Conservation (phyloP, 2,329 filamentous ascomycete genomes). For the Paramyrothecium sp. region DNA sequence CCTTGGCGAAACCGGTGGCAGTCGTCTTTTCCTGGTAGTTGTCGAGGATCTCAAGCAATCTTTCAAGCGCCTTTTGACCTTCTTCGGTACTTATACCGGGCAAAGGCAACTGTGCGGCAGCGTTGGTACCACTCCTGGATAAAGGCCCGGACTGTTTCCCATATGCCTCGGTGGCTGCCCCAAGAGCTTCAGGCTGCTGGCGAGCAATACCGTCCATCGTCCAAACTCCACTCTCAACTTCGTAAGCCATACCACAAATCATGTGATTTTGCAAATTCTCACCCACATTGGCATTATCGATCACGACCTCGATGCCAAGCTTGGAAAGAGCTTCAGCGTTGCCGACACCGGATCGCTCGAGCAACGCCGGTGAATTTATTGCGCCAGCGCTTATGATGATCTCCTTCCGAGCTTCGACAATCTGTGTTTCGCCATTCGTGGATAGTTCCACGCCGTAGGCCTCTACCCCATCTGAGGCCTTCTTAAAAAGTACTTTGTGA, state of each 20-base stretch:
- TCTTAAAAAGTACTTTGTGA: background rate
- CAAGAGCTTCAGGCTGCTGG: background rate
- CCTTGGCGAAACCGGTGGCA: background rate
- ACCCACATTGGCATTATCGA: background rate
- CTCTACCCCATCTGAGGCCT: background rate
- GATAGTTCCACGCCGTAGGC: background rate
- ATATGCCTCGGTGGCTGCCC: background rate
- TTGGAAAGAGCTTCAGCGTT: background rate
- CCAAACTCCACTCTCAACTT: background rate
- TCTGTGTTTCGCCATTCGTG: background rate
- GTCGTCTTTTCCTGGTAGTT: background rate
- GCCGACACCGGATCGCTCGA: background rate
- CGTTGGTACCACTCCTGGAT: background rate
- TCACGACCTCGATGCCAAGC: background rate
- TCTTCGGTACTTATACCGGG: background rate
- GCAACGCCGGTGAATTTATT: background rate
- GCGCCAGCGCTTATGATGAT: background rate
- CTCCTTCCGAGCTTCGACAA: background rate
- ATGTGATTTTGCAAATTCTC: background rate
- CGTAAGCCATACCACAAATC: background rate
- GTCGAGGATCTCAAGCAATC: background rate
- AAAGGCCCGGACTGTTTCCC: background rate
- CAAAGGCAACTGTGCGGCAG: background rate
- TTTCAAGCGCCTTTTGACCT: background rate
- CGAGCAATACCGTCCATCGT: background rate